Base-by-base conservation (phyloP, 306 rosid genomes). In the Quercus ilex region DNA sequence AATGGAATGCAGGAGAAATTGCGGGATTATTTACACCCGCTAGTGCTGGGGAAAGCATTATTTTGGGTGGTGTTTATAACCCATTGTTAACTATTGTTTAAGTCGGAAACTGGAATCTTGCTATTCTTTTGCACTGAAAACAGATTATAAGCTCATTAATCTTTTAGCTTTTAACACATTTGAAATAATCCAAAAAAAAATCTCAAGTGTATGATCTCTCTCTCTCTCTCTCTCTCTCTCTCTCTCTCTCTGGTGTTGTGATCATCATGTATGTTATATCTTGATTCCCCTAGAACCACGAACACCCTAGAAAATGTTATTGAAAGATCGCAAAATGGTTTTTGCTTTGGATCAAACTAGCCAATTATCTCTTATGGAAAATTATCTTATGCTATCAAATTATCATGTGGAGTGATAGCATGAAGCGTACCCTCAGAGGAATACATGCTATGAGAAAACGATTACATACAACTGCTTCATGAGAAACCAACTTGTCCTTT, bases 51-150 rank as follows among this genome's bases (percentile, higher is more conserved):
- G 84, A 73, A 81, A 78, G 69, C 92, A 84, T 90, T 92, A 74
- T 80, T 90, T 89, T 79, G 82, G 88, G 90, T 57, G 26, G 57
- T 53, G 79, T 59, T 71, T 82, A 0, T 41, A 83, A 86, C 89
- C 83, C 76, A 71, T 68, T 72, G 78, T 85, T 81, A 82, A 86
- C 86, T 70, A 73, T 73, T 87, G 79, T 83, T 69, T 79, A 78
- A 70, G 82, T 74, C 56, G 69, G 80, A 79, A 71, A 77, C 75
- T 83, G 80, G 80, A 78, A 55, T 75, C 81, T 62, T 65, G 33
- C 64, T 83, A 86, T 88, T 90, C 92, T 85, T 92, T 91, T 86
- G 82, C 81, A 79, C 71, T 86, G 75, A 74, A 78, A 87, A 85
- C 88, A 78, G 65, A 52, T 78, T 52, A 53, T 84, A 72, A 74